phyloP scores from a whole-genome alignment of 495 filamentous ascomycete genomes.

The Aspergillus heteromorphus region DNA sequence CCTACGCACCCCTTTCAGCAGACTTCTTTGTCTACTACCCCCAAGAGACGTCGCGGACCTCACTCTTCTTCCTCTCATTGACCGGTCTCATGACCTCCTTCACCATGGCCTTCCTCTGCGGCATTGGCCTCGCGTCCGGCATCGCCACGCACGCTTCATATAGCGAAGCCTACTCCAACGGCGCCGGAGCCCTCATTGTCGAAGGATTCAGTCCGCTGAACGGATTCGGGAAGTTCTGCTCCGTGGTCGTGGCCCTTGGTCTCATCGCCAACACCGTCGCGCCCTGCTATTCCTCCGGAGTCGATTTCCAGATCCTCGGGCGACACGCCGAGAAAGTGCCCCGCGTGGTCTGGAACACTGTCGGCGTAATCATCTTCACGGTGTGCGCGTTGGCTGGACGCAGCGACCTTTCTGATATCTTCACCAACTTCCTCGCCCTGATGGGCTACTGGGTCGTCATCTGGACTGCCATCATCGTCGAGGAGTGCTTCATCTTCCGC shows the following conservation, averaged over 20 bases:
- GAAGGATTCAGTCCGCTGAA: slow-evolving; percentile 57
- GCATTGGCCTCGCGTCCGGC: slow-evolving; percentile 64
- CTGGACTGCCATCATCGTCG: slow-evolving; percentile 57
- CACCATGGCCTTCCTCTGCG: slow-evolving; percentile 57
- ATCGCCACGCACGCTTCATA: slow-evolving; percentile 49
- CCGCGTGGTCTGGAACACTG: slow-evolving; percentile 58
- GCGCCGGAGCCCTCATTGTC: slow-evolving; percentile 55
- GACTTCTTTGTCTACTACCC: slow-evolving; percentile 67
- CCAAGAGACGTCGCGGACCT: slow-evolving; percentile 37
- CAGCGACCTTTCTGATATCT: slow-evolving; percentile 56
- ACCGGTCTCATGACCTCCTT: slow-evolving; percentile 50
- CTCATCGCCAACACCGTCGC: slow-evolving; percentile 67
- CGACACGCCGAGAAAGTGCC: slow-evolving; percentile 52
- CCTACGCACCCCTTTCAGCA: slow-evolving; percentile 54
- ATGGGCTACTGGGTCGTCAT: slow-evolving; percentile 72
- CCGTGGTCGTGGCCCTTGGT: slow-evolving; percentile 64
- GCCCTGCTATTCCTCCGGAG: slow-evolving; percentile 62
- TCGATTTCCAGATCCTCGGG: slow-evolving; percentile 64
- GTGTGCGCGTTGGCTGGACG: slow-evolving; percentile 62
- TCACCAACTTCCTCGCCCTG: slow-evolving; percentile 65
- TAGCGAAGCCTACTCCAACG: slow-evolving; percentile 45
- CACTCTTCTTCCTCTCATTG: slow-evolving; percentile 34
- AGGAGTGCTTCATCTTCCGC: slow-evolving; percentile 63
- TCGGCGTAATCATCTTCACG: slow-evolving; percentile 54
- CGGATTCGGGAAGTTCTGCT: slow-evolving; percentile 67